phyloP scores from a whole-genome alignment of 495 filamentous ascomycete species.

The Hyaloscypha hepaticicola region DNA sequence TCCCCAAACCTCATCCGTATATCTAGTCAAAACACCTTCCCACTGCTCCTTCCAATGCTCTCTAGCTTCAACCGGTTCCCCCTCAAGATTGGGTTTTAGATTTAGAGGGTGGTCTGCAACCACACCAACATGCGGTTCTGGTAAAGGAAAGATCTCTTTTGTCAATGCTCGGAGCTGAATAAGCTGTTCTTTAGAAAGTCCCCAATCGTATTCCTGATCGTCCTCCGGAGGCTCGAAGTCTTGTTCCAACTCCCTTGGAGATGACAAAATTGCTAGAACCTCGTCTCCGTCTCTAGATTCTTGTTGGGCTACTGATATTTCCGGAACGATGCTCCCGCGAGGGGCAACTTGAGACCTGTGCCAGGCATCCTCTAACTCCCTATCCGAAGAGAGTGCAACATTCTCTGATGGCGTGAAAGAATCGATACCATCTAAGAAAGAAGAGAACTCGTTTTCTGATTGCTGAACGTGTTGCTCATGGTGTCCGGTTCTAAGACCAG shows the following conservation, averaged over 20 bases:
- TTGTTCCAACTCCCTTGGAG: conserved; percentile 17
- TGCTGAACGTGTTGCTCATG: conserved; percentile 36
- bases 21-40: conserved; percentile 61
- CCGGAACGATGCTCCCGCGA: neutral
- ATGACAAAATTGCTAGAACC: conserved; percentile 40
- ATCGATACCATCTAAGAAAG: conserved; percentile 41
- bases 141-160: conserved; percentile 20
- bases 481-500: conserved; percentile 25
- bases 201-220: conserved; percentile 33
- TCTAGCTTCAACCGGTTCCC: conserved; percentile 37
- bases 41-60: conserved; percentile 53
- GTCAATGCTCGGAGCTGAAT: conserved; percentile 23
- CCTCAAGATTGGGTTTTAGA: conserved; percentile 22
- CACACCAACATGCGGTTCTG: conserved; percentile 8
- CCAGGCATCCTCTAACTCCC: conserved; percentile 2
- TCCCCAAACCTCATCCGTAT: conserved; percentile 80
- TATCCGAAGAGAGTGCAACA: conserved; percentile 1
- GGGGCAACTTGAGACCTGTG: neutral
- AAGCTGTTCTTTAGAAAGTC: conserved; percentile 32
- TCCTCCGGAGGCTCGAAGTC: conserved; percentile 13
- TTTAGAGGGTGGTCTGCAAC: conserved; percentile 28
- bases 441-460: conserved; percentile 44
- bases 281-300: conserved; percentile 43
- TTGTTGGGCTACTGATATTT: conserved; percentile 35
- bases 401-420: conserved; percentile 32